Base-by-base conservation (phyloP, 2,329 filamentous ascomycete species). In the Cercospora zeae-maydis region DNA sequence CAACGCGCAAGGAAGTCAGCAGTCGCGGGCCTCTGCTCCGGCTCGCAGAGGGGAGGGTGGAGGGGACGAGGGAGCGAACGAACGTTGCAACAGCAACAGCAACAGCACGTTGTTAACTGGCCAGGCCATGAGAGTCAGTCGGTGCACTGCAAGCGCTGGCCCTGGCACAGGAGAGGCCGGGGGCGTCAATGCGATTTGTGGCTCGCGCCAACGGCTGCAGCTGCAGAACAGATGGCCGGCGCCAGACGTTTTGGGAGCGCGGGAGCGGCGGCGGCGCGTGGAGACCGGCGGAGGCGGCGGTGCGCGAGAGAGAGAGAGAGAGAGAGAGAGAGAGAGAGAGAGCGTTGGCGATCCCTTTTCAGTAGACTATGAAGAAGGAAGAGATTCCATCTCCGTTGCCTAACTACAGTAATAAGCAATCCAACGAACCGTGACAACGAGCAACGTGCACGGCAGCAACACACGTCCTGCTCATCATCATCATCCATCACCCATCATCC, bases 181-280 rank as follows among this genome's bases (percentile, higher is more conserved):
- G 39, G 39, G 39, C 39, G 39, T 45, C 39, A 45, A 45, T 13
- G 56, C 30, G 31, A 59, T 45, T 34, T 34, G 36, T 45, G 42
- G 24, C 57, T 59, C 57, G 27, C 42, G 42, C 45, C 45, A 37
- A 59, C 45, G 57, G 57, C 57, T 59, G 19, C 37, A n/a, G 37
- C 37, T 19, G 37, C 37, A 42, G 37, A 42, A n/a, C n/a, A n/a
- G n/a, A n/a, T n/a, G n/a, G n/a, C n/a, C n/a, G n/a, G n/a, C n/a
- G n/a, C n/a, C n/a, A n/a, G n/a, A n/a, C n/a, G n/a, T n/a, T n/a
- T n/a, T n/a, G n/a, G n/a, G n/a, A n/a, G n/a, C n/a, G n/a, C n/a
- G n/a, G n/a, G n/a, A n/a, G n/a, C n/a, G 24, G 24, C 6, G 24
- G 24, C 24, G 24, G 24, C 24, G 24, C 24, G 24, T 6, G 24